Base-by-base conservation (phyloP, 768 basidiomycete genomes). In the Termitomyces sp. region DNA sequence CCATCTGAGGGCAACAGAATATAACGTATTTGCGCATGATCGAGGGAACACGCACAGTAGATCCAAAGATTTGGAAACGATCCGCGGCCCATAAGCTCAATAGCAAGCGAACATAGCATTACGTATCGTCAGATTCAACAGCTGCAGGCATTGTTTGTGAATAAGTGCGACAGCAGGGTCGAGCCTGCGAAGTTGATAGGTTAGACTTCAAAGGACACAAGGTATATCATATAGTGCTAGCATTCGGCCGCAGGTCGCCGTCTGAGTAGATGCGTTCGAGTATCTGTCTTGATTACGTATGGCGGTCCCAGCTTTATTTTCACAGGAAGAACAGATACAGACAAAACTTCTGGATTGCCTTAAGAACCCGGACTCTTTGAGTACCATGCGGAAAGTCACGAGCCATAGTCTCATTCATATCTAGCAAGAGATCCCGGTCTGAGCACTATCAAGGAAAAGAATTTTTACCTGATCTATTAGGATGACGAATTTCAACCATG, bases 21-120 rank as follows among this genome's bases (percentile, higher is more conserved):
- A 60, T 55, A 59, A 55, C 58, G 52, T 50, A 49, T 43, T 40
- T 48, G 47, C 53, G 37, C 39, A 42, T 54, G 57, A 30, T 42
- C 39, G 58, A 54, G 56, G n/a, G 56, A 52, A 51, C 50, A 54
- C 25, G 53, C 10, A 37, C 34, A 40, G 50, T 55, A 52, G 53
- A 56, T 50, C 27, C 46, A 47, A 28, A 43, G 47, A 53, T 56
- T 50, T 25, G 43, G 42, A 34, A 54, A 44, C 62, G 64, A 64
- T 65, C 64, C 64, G 64, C 64, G 62, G 64, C 60, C 60, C 55
- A 53, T 39, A 25, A 55, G 50, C 49, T 46, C 47, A 35, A 23
- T 17, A 37, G 16, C 48, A 53, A 52, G 52, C 7, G 57, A 62
- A 58, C 61, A 59, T 58, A 47, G 45, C 40, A 41, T 64, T 64